Evolutionary conservation across 768 basidiomycete genomes (phyloP).

Genomic region (Collybia sordida): DNA sequence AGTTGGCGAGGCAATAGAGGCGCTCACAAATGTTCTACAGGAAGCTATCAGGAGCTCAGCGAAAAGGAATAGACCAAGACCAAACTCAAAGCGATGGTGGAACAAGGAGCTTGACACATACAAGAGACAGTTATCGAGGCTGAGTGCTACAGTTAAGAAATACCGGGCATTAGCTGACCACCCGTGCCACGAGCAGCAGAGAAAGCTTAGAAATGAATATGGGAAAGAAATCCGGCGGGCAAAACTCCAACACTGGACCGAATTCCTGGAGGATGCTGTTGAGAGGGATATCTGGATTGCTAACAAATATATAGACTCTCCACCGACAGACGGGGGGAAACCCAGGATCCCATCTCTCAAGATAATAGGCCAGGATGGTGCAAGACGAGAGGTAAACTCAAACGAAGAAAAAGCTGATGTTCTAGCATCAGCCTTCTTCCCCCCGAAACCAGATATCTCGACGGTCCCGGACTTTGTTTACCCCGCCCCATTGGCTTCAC

Average conservation of each 20-base stretch:
- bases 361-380: background rate
- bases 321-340: constrained; percentile 22
- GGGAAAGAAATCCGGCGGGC: background rate
- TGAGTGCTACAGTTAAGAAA: background rate
- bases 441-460: background rate
- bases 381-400: background rate
- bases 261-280: background rate
- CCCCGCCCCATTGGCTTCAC: background rate
- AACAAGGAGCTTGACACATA: constrained; percentile 7
- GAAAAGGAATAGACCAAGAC: constrained; percentile 5
- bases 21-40: background rate
- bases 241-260: background rate
- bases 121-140: background rate
- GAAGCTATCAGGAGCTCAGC: background rate
- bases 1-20: background rate
- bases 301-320: constrained; percentile 8
- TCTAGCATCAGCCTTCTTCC: background rate
- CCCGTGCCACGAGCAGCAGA: background rate
- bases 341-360: constrained; percentile 24
- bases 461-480: background rate
- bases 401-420: background rate
- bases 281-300: background rate
- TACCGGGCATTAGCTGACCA: background rate
- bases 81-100: constrained; percentile 17
- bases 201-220: too few species aligned